Evolutionary conservation across 192 early-diverging fungal genomes (phyloP).

Genomic region (Coemansia sp.): DNA sequence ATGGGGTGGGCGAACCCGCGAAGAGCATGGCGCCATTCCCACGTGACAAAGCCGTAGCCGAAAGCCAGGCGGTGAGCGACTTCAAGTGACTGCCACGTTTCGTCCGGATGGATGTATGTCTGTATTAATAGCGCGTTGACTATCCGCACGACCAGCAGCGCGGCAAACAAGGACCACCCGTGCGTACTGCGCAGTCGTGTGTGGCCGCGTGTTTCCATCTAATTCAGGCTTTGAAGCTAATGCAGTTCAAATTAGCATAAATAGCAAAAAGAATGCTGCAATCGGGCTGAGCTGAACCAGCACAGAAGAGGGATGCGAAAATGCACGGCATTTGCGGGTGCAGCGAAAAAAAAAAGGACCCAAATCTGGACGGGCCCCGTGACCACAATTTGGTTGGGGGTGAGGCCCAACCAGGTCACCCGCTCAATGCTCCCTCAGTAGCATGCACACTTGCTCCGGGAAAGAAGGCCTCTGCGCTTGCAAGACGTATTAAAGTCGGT

Average conservation of each 20-base stretch:
- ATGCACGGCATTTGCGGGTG: constrained; percentile 3
- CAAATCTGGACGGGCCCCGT: constrained; percentile 13
- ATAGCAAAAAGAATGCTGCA: background rate
- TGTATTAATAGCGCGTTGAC: constrained; percentile 29
- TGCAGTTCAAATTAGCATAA: background rate
- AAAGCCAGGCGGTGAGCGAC: constrained; percentile 84
- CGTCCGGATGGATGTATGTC: constrained; percentile 93
- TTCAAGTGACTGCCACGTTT: constrained; percentile 96
- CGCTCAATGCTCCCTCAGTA: background rate
- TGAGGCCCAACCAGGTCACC: constrained; percentile 14
- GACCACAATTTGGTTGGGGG: constrained; percentile 37
- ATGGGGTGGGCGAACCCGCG: constrained; percentile 82
- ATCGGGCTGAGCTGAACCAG: background rate
- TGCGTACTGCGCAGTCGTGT: background rate
- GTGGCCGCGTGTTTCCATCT: background rate
- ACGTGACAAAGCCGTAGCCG: constrained; percentile 88
- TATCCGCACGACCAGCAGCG: constrained; percentile 31
- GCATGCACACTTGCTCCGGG: constrained; percentile 2
- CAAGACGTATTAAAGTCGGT: constrained; percentile 1
- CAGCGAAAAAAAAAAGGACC: constrained; percentile 4
- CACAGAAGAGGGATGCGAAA: background rate
- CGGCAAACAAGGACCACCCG: background rate
- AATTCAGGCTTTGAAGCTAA: background rate
- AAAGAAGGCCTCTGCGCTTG: constrained; percentile 5
- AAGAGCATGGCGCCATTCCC: constrained; percentile 87